Base-by-base conservation (phyloP, 2,329 filamentous ascomycete genomes). In the Stemphylium lycopersici region DNA sequence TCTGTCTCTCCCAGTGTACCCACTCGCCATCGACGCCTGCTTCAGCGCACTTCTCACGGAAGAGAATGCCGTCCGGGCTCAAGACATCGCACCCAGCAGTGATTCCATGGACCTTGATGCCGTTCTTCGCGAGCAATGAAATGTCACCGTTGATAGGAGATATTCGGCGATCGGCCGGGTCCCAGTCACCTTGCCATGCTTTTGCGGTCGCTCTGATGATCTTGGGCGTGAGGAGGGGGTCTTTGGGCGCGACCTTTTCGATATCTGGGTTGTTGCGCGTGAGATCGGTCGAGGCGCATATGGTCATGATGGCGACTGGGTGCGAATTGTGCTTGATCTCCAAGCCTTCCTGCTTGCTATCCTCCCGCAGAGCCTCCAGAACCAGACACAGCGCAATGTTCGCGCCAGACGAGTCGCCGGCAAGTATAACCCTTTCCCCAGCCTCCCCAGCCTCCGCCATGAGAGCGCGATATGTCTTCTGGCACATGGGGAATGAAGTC, bases 1-100 rank as follows among this genome's bases (percentile, higher is more conserved):
- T 86, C 70, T 85, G 81, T 15, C 79, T 79, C 15, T 83, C 78
- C 84, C 84, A 87, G 8, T 83, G 74, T 36, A 87, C 59, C 84
- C 84, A 86, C 50, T 82, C 74, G 0, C 84, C 84, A 1, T 68
- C 43, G 0, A 86, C 76, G 0, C 68, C 65, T 13, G 71, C 64
- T 38, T 78, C 66, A 24, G 73, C 71, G 6, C 79, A 80, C 48
- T 75, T 77, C 2, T 82, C 76, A 4, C 80, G 66, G 43, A 85
- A 83, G 0, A 76, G 57, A 1, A 82, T 34, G 1, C 78, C 81
- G 58, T 86, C 84, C 0, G 83, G 83, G 0, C 76, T 74, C 2
- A 87, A 68, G 0, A 86, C 78, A 55, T 87, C 84, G 50, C 79
- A 76, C 0, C 80, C 78, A 0, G 79, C 83, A 0, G 80, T 80